These are phyloP conservation scores for Hypoxylon cercidicola DNA, from an alignment of 495 filamentous ascomycete genomes.

Conservation along the genomic window DNA sequence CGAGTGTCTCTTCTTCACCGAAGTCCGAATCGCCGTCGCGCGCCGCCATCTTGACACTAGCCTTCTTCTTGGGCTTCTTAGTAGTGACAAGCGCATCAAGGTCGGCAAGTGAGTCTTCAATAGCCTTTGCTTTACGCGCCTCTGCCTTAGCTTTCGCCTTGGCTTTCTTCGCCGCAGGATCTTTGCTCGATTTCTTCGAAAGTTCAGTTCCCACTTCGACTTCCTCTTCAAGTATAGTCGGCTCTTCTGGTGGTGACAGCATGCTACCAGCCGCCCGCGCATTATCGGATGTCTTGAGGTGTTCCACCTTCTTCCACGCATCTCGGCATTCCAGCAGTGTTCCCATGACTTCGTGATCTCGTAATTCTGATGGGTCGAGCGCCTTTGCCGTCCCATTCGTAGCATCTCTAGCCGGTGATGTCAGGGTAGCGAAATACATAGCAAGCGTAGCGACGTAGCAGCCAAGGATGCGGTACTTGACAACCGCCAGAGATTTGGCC, in stretches of 20 bases:
- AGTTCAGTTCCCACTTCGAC: conserved; percentile 31
- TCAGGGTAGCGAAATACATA: conserved; percentile 93
- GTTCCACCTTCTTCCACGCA: conserved; percentile 81
- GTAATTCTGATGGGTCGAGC: conserved; percentile 72
- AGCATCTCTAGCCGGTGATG: conserved; percentile 70
- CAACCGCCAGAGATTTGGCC: conserved; percentile 64
- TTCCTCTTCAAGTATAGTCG: conserved; percentile 45
- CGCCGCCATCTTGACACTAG: conserved; percentile 42
- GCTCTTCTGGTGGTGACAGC: conserved; percentile 52
- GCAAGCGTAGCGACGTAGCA: conserved; percentile 86
- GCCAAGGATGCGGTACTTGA: conserved; percentile 79
- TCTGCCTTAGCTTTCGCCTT: conserved; percentile 45
- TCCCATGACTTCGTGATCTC: conserved; percentile 90
- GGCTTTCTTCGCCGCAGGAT: conserved; percentile 47
- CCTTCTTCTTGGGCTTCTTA: conserved; percentile 56
- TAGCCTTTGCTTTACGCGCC: conserved; percentile 44
- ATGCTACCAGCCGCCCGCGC: conserved; percentile 32
- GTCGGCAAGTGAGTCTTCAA: conserved; percentile 61
- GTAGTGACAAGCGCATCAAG: conserved; percentile 55
- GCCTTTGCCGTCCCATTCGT: conserved; percentile 64
- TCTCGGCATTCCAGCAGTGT: conserved; percentile 81
- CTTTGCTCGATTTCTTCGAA: conserved; percentile 45
- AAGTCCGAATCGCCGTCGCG: conserved; percentile 72
- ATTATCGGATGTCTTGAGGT: conserved; percentile 53
- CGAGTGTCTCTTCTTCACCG: conserved; percentile 64